Conservation (phyloP, 164 flowering plant genomes). For the Cinnamomum micranthum region DNA sequence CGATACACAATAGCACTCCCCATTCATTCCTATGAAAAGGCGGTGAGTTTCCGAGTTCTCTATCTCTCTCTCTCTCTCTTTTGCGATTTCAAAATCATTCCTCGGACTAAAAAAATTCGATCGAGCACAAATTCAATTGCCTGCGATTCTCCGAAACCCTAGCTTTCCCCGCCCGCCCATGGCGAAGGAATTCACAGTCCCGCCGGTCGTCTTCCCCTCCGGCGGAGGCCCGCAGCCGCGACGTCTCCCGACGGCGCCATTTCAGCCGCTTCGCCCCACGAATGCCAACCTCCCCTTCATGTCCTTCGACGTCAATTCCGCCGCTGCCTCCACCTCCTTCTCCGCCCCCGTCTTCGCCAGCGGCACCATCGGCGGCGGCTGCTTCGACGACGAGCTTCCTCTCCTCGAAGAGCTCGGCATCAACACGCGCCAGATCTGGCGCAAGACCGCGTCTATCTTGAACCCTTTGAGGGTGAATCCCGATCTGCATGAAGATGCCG, state of each 20-base stretch:
- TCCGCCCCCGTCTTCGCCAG: constrained; percentile 33
- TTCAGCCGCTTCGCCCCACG: constrained; percentile 49
- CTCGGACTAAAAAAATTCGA: too few relatives aligned
- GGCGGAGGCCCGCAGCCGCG: constrained; percentile 44
- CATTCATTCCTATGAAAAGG: too few relatives aligned
- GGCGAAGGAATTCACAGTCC: constrained; percentile 57
- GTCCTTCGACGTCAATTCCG: constrained; percentile 64
- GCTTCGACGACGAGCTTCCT: constrained; percentile 76
- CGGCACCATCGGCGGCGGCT: constrained; percentile 11
- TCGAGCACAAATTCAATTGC: too few relatives aligned
- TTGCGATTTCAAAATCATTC: too few relatives aligned
- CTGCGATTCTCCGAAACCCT: neutral
- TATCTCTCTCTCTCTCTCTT: too few relatives aligned
- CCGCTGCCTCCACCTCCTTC: constrained; percentile 29
- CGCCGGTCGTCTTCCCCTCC: constrained; percentile 77
- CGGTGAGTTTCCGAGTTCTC: too few relatives aligned
- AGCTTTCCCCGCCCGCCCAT: neutral
- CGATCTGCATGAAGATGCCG: constrained; percentile 63
- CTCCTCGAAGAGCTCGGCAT: constrained; percentile 92
- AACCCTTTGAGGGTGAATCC: constrained; percentile 63
- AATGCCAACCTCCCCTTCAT: constrained; percentile 49
- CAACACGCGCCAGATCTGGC: constrained; percentile 82
- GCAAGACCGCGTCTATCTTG: constrained; percentile 59
- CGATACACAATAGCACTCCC: too few relatives aligned
- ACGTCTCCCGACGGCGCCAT: constrained; percentile 61